Base-by-base conservation (phyloP, 331 rosid genomes). In the Pyrus hybrid region DNA sequence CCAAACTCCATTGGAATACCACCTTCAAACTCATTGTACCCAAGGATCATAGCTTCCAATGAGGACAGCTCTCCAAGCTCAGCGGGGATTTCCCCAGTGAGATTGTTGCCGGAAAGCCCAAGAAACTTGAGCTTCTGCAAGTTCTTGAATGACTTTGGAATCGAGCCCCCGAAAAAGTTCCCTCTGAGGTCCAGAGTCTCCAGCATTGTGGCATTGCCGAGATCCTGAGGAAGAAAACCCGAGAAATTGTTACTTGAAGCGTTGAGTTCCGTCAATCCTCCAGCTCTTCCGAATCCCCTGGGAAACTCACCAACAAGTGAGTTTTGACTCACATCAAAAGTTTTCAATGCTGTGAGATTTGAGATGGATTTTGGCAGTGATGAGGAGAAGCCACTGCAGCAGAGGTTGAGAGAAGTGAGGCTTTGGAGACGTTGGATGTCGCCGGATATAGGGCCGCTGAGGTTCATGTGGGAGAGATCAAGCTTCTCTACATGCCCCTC, bases 141-240 rank as follows among this genome's bases (percentile, higher is more conserved):
- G 76, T 83, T 85, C 71, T 80, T 82, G 63, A 87, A 85, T 25
- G 97, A 77, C 82, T 73, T 79, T 1, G 96, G 97, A 82, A 95
- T 73, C 13, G 86, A 63, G 26, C 97, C 99, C 75, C 73, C 79
- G 56, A 90, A 86, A 83, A 95, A 89, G 84, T 95, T 90, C 33
- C 99, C 99, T 82, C 97, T 81, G 43, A 95, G 93, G 88, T 95
- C 99, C 72, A 95, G 75, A 68, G 53, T 86, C 85, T 92, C 96
- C 35, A 95, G 75, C 67, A 77, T 76, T 72, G 92, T 80, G 25
- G 91, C 91, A 86, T 87, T 89, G 63, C 91, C 97, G 56, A 95
- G 80, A 81, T 95, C 97, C 74, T 73, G 80, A 0, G 97, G 99
- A 77, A 90, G 80, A 58, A 84, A 53, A n/a, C 97, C 97, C 3